Percentiles rank a stretch among this genome's conserved stretches.
These are phyloP conservation scores for Aeminium ludgeri DNA, from an alignment of 495 filamentous ascomycete genomes.

Conservation along the genomic window DNA sequence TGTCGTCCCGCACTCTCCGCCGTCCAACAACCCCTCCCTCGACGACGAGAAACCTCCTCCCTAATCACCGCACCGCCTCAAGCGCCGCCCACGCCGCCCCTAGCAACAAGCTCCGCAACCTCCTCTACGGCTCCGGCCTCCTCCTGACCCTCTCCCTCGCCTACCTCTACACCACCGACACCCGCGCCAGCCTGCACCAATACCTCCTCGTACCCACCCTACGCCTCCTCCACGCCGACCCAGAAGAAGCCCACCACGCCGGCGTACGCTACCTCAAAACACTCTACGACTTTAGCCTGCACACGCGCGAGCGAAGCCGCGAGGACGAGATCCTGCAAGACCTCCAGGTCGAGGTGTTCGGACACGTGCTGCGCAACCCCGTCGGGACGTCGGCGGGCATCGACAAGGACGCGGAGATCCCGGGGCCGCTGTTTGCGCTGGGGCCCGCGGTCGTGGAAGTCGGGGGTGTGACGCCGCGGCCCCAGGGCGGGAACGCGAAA, in stretches of 20 bases:
- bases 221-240: conserved; percentile 56
- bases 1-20: neutral
- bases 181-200: conserved; percentile 67
- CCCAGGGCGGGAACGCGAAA: conserved; percentile 71
- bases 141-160: conserved; percentile 32
- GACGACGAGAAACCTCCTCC: neutral
- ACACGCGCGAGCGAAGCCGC: conserved; percentile 57
- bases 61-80: neutral
- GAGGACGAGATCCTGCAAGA: conserved; percentile 32
- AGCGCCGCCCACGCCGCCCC: neutral
- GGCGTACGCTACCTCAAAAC: conserved; percentile 52
- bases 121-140: conserved; percentile 39
- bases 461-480: conserved; percentile 69
- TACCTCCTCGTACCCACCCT: conserved; percentile 64
- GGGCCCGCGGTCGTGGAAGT: conserved; percentile 78
- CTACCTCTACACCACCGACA: conserved; percentile 78
- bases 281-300: conserved; percentile 40
- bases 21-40: neutral
- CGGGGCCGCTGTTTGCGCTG: conserved; percentile 61
- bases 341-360: conserved; percentile 53
- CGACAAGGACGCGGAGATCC: conserved; percentile 83
- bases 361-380: conserved; percentile 60
- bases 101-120: neutral
- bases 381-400: conserved; percentile 85
- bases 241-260: conserved; percentile 76